Conservation (phyloP, 1,284 basidiomycete species). For the Ceratobasidium sp. region DNA sequence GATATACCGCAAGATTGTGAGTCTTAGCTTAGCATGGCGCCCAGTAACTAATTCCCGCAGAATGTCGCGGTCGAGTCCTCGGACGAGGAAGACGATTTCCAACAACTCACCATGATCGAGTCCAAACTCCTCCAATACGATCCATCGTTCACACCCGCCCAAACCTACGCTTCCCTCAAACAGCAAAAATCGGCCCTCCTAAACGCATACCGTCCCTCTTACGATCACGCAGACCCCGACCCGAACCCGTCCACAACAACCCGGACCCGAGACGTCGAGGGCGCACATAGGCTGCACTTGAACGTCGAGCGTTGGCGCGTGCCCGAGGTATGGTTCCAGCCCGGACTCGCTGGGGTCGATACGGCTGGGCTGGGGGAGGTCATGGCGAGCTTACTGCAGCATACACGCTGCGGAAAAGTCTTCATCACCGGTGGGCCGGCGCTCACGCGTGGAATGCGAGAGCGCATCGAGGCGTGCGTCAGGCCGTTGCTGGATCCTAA, state of each 20-base stretch:
- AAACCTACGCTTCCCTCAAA: constrained; percentile 81
- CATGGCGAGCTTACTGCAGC: constrained; percentile 62
- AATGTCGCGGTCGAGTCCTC: constrained; percentile 87
- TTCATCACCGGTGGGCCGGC: constrained; percentile 88
- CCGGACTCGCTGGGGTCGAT: constrained; percentile 92
- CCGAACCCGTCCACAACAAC: constrained; percentile 27
- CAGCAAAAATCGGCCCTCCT: constrained; percentile 83
- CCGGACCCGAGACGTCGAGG: constrained; percentile 53
- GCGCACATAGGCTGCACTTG: constrained; percentile 82
- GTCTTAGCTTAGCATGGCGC: constrained; percentile 42
- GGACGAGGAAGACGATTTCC: constrained; percentile 92
- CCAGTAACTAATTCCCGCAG: constrained; percentile 49
- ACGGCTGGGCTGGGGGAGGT: constrained; percentile 94
- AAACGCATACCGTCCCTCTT: constrained; percentile 79
- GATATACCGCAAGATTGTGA: constrained; percentile 95
- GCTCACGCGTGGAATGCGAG: constrained; percentile 71
- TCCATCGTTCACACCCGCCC: constrained; percentile 77
- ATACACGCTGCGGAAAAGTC: constrained; percentile 67
- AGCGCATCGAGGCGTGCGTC: constrained; percentile 72
- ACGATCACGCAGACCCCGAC: constrained; percentile 63
- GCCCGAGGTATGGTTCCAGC: constrained; percentile 93
- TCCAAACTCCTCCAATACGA: constrained; percentile 78
- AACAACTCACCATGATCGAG: constrained; percentile 77
- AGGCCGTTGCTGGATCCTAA: constrained; percentile 83
- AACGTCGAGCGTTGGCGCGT: constrained; percentile 94